These are phyloP conservation scores for Microbotryum silenes-acaulis DNA, from an alignment of 1,284 basidiomycete genomes.

Conservation along the genomic window DNA sequence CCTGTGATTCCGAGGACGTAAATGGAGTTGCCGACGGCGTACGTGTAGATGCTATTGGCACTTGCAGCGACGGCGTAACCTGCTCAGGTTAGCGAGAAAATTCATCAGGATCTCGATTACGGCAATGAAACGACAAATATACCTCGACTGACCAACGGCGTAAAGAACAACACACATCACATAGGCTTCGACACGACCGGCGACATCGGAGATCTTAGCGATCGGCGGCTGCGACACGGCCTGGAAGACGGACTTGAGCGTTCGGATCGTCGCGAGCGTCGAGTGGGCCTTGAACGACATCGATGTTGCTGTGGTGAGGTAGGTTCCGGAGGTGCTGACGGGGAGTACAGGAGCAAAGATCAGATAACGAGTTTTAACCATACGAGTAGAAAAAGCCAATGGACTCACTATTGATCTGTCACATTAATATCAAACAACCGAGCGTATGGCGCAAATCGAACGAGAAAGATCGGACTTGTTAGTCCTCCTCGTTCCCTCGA, in stretches of 20 bases:
- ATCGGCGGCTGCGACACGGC: constrained; percentile 36
- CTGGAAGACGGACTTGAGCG: constrained; percentile 39
- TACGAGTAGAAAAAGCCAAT: no score
- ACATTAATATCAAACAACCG: no score
- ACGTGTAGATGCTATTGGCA: constrained; percentile 33
- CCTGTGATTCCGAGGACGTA: constrained; percentile 41
- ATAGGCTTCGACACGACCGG: constrained; percentile 40
- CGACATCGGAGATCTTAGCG: constrained; percentile 40
- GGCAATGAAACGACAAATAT: background rate
- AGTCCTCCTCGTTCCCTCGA: no score
- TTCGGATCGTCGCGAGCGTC: constrained; percentile 38
- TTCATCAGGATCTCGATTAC: no score
- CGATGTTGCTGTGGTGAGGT: constrained; percentile 37
- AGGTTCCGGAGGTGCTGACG: constrained; percentile 16
- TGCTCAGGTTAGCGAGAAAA: background rate
- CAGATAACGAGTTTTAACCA: no score
- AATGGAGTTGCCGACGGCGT: constrained; percentile 40
- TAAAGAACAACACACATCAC: constrained; percentile 38
- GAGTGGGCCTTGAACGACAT: constrained; percentile 37
- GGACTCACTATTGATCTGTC: no score
- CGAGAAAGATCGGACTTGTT: no score
- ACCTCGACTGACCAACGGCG: constrained; percentile 30
- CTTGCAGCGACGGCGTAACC: constrained; percentile 38
- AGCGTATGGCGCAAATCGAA: no score
- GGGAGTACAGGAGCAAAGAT: no score